Percentiles rank a stretch among this genome's conserved stretches.
Evolutionary conservation across 139 green algal genomes (phyloP).

Genomic region (Limnomonas spitsbergensis): DNA sequence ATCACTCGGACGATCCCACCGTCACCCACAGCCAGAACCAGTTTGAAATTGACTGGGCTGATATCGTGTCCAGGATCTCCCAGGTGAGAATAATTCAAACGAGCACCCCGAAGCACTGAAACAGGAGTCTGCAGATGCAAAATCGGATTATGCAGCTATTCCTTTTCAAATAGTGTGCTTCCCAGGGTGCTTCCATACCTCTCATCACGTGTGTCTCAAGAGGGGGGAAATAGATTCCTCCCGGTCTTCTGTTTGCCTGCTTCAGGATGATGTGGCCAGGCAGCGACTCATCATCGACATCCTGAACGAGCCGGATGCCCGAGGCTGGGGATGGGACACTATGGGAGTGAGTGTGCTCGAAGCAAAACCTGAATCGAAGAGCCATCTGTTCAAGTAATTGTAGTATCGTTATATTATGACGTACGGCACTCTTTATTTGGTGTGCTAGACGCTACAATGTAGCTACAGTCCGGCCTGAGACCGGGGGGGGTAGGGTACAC

Average conservation of each 20-base stretch:
- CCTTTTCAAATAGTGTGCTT: too few relatives aligned
- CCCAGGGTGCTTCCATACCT: too few relatives aligned
- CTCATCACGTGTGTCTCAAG: too few relatives aligned
- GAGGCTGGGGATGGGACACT: conserved; percentile 8
- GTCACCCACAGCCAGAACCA: neutral
- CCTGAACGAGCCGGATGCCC: conserved; percentile 13
- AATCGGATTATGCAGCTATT: too few relatives aligned
- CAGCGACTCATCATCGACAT: conserved; percentile 10
- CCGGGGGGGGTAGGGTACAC: too few relatives aligned
- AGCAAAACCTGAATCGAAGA: neutral
- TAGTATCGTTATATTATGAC: neutral
- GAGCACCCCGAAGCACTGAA: too few relatives aligned
- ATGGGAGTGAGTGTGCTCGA: neutral
- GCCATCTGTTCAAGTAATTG: neutral
- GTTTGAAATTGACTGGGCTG: neutral
- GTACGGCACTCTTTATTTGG: too few relatives aligned
- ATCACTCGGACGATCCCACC: conserved; percentile 24
- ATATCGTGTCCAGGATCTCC: neutral
- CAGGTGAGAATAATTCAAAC: neutral
- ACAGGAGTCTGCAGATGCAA: too few relatives aligned
- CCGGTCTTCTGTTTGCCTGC: neutral
- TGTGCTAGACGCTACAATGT: too few relatives aligned
- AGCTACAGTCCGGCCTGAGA: neutral
- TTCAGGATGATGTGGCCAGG: neutral
- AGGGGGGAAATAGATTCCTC: neutral